Evolutionary conservation across 306 rosid genomes (phyloP).

Genomic region (Quercus cerris): DNA sequence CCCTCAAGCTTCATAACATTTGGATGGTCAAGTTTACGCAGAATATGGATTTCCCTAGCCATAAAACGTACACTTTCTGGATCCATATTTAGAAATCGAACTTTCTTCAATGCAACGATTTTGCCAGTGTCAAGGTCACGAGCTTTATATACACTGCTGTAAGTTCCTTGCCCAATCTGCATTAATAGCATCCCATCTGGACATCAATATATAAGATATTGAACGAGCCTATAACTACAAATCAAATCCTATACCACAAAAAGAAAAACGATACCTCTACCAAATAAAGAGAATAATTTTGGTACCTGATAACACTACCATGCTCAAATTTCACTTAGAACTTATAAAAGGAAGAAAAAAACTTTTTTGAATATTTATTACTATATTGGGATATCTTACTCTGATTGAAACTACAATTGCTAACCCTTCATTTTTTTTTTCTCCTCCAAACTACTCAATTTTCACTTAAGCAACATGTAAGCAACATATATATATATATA

Average conservation of each 20-base stretch:
- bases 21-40: conserved; percentile 92
- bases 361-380: no score
- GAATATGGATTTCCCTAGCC: conserved; percentile 91
- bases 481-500: no score
- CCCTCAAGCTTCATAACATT: conserved; percentile 91
- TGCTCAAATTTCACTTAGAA: no score
- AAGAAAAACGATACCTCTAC: not conserved
- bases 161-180: conserved; percentile 97
- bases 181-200: conserved; percentile 6
- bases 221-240: not conserved
- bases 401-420: no score
- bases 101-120: conserved; percentile 86
- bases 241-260: not conserved
- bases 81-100: conserved; percentile 75
- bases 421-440: no score
- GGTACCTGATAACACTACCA: no score
- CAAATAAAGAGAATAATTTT: no score
- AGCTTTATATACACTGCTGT: conserved; percentile 87
- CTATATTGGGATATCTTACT: no score
- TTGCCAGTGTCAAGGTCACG: conserved; percentile 82
- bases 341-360: no score
- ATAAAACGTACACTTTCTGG: conserved; percentile 89
- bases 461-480: not conserved
- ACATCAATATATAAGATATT: not conserved
- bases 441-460: not conserved